Evolutionary conservation across 352 stramenopile species (phyloP).

Genomic region (Globisporangium cystogenes): DNA sequence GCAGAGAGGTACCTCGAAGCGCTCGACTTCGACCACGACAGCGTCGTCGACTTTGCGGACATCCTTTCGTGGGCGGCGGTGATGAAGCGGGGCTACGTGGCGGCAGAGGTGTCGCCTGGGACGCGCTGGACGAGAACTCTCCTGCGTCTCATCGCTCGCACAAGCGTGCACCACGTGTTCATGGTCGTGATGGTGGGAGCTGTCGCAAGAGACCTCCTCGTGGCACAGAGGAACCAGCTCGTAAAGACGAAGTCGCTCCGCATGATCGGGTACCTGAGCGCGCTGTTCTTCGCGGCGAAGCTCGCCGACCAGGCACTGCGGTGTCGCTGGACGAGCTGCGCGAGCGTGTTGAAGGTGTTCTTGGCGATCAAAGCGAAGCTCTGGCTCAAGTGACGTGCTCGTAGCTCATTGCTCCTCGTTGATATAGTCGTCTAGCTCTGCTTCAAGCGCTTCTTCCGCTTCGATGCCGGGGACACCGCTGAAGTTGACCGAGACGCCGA

Average conservation of each 20-base stretch:
- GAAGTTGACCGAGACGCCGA: constrained; percentile 51
- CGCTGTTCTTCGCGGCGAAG: constrained; percentile 23
- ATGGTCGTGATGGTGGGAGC: constrained; percentile 24
- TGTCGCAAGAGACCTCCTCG: constrained; percentile 6
- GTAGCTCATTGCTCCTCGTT: not conserved
- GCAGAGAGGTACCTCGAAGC: constrained; percentile 58
- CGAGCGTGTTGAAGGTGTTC: not conserved
- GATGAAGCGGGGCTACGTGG: constrained; percentile 61
- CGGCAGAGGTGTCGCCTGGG: not conserved
- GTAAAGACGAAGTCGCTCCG: constrained; percentile 9
- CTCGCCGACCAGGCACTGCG: not conserved
- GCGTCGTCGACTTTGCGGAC: constrained; percentile 68
- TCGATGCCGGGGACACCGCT: constrained; percentile 45
- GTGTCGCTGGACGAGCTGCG: not conserved
- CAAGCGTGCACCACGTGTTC: constrained; percentile 17
- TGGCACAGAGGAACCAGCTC: not conserved
- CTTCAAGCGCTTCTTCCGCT: constrained; percentile 50
- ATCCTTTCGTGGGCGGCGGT: constrained; percentile 71
- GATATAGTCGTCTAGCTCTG: constrained; percentile 26
- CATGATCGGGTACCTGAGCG: constrained; percentile 5
- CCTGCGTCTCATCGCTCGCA: constrained; percentile 7
- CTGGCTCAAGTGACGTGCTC: not conserved
- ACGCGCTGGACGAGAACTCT: not conserved
- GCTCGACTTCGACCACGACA: constrained; percentile 71
- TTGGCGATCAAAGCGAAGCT: constrained; percentile 2